phyloP scores from a whole-genome alignment of 257 asterid genomes.

The Cordia subcordata region DNA sequence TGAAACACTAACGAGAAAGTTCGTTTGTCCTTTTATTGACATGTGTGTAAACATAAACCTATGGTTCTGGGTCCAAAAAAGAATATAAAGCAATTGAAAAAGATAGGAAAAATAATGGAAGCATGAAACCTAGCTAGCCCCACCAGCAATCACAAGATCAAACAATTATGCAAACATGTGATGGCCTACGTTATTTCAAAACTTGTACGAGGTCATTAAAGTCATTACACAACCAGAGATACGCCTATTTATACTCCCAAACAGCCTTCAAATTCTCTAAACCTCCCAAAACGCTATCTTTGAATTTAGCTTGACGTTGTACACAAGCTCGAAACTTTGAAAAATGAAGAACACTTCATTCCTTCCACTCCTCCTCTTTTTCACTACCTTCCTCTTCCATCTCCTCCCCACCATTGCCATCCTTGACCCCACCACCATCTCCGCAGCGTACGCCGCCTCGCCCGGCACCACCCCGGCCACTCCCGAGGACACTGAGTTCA shows the following conservation, averaged over 20 bases:
- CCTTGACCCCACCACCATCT: slow-evolving; percentile 22
- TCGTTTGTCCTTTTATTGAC: too few species aligned
- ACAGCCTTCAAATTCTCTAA: not conserved
- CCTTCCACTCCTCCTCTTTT: slow-evolving; percentile 12
- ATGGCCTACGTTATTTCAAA: not conserved
- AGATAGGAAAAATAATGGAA: not conserved
- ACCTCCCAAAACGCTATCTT: too few species aligned
- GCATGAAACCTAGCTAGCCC: not conserved
- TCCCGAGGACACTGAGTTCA: slow-evolving; percentile 35
- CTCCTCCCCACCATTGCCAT: slow-evolving; percentile 20
- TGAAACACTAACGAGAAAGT: too few species aligned
- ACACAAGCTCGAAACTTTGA: not conserved
- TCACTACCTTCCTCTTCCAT: slow-evolving; percentile 18
- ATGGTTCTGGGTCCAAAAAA: too few species aligned
- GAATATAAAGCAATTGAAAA: too few species aligned
- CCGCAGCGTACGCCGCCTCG: slow-evolving; percentile 3
- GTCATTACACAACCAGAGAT: not conserved
- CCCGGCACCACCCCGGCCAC: slow-evolving; percentile 8
- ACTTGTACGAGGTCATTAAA: not conserved
- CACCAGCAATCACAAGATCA: not conserved
- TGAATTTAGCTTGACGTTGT: not conserved
- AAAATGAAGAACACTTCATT: not conserved
- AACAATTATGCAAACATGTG: not conserved
- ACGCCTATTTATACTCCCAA: not conserved
- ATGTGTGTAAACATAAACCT: too few species aligned